phyloP scores from a whole-genome alignment of 306 rosid species.

The Acacia crassicarpa region DNA sequence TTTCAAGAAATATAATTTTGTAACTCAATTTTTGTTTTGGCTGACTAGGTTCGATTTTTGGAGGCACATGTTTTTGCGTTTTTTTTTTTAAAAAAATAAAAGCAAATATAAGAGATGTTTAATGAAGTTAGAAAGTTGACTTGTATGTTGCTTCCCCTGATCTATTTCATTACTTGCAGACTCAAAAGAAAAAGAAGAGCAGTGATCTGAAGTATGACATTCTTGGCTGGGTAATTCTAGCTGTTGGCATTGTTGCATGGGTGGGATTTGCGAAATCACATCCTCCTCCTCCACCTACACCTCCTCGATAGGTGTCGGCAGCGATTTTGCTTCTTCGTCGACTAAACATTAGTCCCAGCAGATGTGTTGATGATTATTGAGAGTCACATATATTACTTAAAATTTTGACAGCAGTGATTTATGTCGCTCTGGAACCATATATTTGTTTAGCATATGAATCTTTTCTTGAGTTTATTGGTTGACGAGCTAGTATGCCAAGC shows the following conservation, averaged over 20 bases:
- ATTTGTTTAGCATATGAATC: neutral
- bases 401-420: neutral
- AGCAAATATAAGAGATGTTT: neutral
- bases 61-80: neutral
- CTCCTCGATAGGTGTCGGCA: conserved; percentile 32
- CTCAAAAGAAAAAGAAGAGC: conserved; percentile 43
- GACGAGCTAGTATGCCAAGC: neutral
- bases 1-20: neutral
- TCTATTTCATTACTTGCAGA: neutral
- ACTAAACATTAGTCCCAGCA: neutral
- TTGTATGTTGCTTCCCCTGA: neutral
- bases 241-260: conserved; percentile 54
- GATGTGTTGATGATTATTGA: conserved; percentile 30
- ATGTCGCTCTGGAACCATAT: neutral
- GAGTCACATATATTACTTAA: conserved; percentile 1
- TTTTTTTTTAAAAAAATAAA: neutral
- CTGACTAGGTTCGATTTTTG: no score
- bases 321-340: neutral
- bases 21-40: neutral
- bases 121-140: neutral
- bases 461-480: neutral
- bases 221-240: conserved; percentile 51
- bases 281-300: conserved; percentile 24
- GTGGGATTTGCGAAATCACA: conserved; percentile 49
- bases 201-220: conserved; percentile 53